A percentile compares a stretch with the other conserved stretches of the same genome.
Evolutionary conservation across 163 green algal genomes (phyloP).

Genomic region (Scenedesmus sp.): DNA sequence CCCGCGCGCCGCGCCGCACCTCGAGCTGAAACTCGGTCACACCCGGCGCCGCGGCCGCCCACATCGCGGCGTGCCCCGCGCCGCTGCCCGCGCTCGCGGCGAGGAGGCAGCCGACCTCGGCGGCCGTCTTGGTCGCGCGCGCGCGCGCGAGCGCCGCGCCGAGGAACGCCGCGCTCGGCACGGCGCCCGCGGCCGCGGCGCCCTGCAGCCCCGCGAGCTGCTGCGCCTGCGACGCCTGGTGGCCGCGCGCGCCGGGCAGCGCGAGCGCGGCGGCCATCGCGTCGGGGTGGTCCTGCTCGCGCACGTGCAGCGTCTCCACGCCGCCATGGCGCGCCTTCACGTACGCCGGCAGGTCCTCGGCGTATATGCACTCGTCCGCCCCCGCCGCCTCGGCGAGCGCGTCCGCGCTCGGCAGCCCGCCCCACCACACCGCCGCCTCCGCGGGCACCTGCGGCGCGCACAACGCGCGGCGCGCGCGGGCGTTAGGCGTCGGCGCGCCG

Average conservation of each 20-base stretch:
- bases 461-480: neutral
- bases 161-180: constrained; percentile 19
- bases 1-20: constrained; percentile 20
- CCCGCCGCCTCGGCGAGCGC: constrained; percentile 25
- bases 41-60: constrained; percentile 48
- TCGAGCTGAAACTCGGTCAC: constrained; percentile 64
- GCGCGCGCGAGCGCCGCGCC: constrained; percentile 4
- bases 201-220: constrained; percentile 14
- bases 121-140: constrained; percentile 51
- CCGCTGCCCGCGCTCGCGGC: constrained; percentile 42
- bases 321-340: neutral
- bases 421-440: constrained; percentile 43
- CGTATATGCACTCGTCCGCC: constrained; percentile 37
- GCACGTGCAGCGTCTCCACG: constrained; percentile 4
- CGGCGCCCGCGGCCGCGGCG: neutral
- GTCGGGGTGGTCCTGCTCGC: neutral
- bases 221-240: constrained; percentile 13
- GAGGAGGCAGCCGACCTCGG: constrained; percentile 57
- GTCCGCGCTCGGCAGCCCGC: constrained; percentile 9
- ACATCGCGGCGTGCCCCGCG: constrained; percentile 59
- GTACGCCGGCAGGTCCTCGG: constrained; percentile 24
- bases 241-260: neutral
- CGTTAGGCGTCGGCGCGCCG: neutral
- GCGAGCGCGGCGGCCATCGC: constrained; percentile 13
- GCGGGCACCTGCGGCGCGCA: neutral